Percentiles rank a stretch among this genome's conserved stretches.
Conservation (phyloP, 2,329 filamentous ascomycete species). For the Exophiala sp. region DNA sequence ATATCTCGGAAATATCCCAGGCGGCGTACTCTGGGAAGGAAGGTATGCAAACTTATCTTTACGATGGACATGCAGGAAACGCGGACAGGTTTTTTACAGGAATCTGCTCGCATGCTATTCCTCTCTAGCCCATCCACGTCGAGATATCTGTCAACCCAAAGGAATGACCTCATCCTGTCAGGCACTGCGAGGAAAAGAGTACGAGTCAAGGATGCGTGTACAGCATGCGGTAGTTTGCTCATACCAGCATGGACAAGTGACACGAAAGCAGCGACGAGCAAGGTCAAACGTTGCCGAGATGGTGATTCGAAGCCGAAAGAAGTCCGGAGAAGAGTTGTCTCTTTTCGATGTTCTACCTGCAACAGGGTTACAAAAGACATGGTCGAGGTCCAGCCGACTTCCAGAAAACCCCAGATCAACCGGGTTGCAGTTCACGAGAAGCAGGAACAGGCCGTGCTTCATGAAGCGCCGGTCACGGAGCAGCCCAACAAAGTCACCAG, state of each 20-base stretch:
- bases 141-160: constrained; percentile 36
- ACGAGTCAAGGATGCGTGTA: constrained; percentile 35
- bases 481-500: constrained; percentile 37
- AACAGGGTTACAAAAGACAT: constrained; percentile 9
- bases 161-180: constrained; percentile 1
- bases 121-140: constrained; percentile 39
- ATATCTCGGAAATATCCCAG: too few species aligned
- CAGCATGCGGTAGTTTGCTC: constrained; percentile 40
- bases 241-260: constrained; percentile 32
- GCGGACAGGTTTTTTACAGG: constrained; percentile 32
- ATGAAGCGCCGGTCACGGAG: not conserved
- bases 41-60: not conserved
- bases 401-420: not conserved
- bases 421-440: not conserved
- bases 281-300: not conserved
- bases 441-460: not conserved
- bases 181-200: not conserved
- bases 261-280: constrained; percentile 6
- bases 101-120: constrained; percentile 35
- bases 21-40: too few species aligned
- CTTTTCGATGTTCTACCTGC: constrained; percentile 15
- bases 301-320: constrained; percentile 4
- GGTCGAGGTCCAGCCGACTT: not conserved
- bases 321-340: constrained; percentile 13
- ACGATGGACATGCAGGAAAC: constrained; percentile 10